Percentiles rank a stretch among this genome's conserved stretches.
Conservation (phyloP, 1,284 basidiomycete species). For the Ceratobasidium theobromae region DNA sequence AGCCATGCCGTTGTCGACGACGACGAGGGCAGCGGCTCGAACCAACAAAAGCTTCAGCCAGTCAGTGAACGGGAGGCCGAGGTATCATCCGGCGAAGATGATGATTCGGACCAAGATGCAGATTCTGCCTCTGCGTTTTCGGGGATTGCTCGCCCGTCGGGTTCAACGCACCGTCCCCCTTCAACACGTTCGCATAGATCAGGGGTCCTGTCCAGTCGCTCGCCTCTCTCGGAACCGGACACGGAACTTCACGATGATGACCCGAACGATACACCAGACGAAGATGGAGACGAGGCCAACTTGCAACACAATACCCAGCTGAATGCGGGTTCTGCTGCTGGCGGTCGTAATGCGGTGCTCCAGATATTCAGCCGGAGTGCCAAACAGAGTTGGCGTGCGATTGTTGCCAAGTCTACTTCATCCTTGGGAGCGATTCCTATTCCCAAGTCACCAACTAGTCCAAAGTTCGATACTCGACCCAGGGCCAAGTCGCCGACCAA, state of each 20-base stretch:
- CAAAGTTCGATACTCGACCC: background rate
- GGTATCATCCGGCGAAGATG: conserved; percentile 23
- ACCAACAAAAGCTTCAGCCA: background rate
- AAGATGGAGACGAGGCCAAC: background rate
- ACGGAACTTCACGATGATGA: background rate
- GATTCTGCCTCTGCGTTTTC: conserved; percentile 30
- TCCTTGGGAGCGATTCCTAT: background rate
- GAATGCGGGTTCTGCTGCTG: background rate
- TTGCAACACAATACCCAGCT: conserved; percentile 3
- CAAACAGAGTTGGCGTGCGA: conserved; percentile 9
- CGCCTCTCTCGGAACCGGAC: background rate
- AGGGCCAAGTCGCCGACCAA: background rate
- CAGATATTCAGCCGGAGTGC: conserved; percentile 12
- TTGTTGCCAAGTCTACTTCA: background rate
- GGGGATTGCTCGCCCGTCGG: background rate
- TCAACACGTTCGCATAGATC: conserved; percentile 6
- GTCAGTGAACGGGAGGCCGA: background rate
- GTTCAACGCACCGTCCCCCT: background rate
- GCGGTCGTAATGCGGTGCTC: background rate
- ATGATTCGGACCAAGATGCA: conserved; percentile 30
- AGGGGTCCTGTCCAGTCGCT: background rate
- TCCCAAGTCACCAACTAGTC: background rate
- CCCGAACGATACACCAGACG: background rate
- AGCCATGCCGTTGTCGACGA: conserved; percentile 5
- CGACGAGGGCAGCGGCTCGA: background rate